These are phyloP conservation scores for Ophiocordyceps robertsii DNA, from an alignment of 2,329 filamentous ascomycete species.

Conservation along the genomic window DNA sequence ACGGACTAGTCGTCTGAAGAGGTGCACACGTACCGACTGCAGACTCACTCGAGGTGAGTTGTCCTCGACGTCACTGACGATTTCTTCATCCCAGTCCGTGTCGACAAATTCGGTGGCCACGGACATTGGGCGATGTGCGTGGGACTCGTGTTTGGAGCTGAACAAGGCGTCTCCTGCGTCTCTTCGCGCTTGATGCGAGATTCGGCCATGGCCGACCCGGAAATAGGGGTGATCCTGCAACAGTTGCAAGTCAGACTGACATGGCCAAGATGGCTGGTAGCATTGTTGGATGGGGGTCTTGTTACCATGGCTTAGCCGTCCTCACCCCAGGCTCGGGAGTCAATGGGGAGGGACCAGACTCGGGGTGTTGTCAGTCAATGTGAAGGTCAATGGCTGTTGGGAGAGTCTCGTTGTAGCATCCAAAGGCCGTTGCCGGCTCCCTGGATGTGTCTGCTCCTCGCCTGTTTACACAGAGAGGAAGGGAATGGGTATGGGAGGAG, in stretches of 20 bases:
- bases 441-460: neutral
- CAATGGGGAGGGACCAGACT: neutral
- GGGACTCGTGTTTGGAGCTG: conserved; percentile 35
- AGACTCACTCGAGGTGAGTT: conserved; percentile 55
- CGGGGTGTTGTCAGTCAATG: neutral
- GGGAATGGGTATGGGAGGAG: neutral
- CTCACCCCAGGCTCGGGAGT: neutral
- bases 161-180: conserved; percentile 49
- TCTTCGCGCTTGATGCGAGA: conserved; percentile 38
- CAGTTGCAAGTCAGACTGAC: neutral
- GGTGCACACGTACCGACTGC: conserved; percentile 48
- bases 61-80: conserved; percentile 43
- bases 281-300: neutral
- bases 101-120: conserved; percentile 67
- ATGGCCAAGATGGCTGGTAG: neutral
- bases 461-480: neutral
- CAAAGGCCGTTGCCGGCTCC: conserved; percentile 24
- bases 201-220: conserved; percentile 21
- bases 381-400: neutral
- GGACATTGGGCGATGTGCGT: conserved; percentile 46
- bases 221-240: conserved; percentile 22
- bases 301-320: neutral
- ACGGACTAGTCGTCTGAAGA: conserved; percentile 4
- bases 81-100: conserved; percentile 55
- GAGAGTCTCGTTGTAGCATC: neutral